Percentiles rank a stretch among this genome's conserved stretches.
Conservation (phyloP, 192 early-diverging fungal genomes). For the Entomortierella chlamydospora region DNA sequence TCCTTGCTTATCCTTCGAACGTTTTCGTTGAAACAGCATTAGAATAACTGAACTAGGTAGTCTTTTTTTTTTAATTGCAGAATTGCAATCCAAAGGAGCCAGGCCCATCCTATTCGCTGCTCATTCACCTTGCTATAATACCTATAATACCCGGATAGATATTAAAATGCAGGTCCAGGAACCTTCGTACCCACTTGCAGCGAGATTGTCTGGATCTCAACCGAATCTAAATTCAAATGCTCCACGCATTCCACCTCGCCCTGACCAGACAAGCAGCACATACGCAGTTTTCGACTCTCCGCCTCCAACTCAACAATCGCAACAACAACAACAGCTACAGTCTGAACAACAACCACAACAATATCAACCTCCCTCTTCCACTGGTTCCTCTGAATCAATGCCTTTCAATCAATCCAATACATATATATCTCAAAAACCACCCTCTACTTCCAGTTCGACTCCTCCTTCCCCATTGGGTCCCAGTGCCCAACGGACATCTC, state of each 20-base stretch:
- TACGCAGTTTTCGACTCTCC: neutral
- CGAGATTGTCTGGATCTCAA: neutral
- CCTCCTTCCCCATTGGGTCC: conserved; percentile 10
- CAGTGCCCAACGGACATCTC: conserved; percentile 14
- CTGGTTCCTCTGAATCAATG: conserved; percentile 10
- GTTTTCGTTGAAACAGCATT: no score
- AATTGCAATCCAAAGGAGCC: no score
- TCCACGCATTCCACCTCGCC: conserved; percentile 4
- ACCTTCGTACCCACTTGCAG: conserved; percentile 11
- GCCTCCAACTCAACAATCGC: neutral
- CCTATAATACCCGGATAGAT: neutral
- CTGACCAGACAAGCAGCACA: neutral
- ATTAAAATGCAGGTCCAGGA: conserved; percentile 13
- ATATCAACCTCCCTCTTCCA: conserved; percentile 22
- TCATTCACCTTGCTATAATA: neutral
- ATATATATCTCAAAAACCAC: conserved; percentile 7
- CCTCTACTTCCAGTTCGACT: neutral
- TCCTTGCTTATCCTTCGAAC: no score
- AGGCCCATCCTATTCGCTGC: neutral
- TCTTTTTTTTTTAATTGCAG: no score
- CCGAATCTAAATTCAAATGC: neutral
- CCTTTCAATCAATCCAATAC: conserved; percentile 24
- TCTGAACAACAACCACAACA: neutral
- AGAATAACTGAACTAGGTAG: no score
- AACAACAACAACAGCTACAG: conserved; percentile 12